A percentile compares a stretch with the other conserved stretches of the same genome.
These are phyloP conservation scores for Lasiosphaeria ovina DNA, from an alignment of 495 filamentous ascomycete species.

Conservation along the genomic window DNA sequence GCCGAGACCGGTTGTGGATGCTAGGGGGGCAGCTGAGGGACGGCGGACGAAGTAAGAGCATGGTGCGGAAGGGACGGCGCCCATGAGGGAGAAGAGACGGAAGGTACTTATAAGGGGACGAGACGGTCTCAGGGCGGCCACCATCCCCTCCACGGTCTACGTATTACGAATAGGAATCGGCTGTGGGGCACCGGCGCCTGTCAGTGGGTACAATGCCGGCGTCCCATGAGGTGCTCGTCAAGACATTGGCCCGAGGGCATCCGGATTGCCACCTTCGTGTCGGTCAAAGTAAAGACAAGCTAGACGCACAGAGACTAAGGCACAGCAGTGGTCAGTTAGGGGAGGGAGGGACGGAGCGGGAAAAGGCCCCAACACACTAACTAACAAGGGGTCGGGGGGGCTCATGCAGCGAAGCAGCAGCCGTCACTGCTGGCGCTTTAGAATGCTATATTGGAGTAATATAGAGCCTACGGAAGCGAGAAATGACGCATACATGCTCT, in stretches of 20 bases:
- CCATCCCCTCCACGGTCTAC: constrained; percentile 31
- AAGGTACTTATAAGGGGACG: constrained; percentile 30
- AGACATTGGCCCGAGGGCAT: constrained; percentile 36
- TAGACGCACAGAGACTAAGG: constrained; percentile 5
- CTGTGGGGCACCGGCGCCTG: constrained; percentile 19
- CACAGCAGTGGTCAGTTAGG: not conserved
- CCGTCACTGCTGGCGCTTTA: constrained; percentile 23
- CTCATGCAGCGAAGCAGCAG: constrained; percentile 14
- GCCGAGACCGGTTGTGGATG: constrained; percentile 1
- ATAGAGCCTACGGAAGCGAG: constrained; percentile 29
- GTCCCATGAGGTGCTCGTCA: constrained; percentile 27
- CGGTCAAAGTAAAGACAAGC: not conserved
- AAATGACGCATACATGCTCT: constrained; percentile 35
- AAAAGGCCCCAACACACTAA: constrained; percentile 3
- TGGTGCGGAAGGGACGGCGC: constrained; percentile 15
- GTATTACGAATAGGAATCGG: constrained; percentile 29
- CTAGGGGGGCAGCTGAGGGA: not conserved
- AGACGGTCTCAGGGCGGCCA: constrained; percentile 11
- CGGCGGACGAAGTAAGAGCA: constrained; percentile 8
- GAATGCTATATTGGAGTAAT: constrained; percentile 37
- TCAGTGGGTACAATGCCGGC: constrained; percentile 9
- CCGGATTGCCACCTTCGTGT: not conserved
- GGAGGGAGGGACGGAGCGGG: constrained; percentile 4
- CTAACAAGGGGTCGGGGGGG: constrained; percentile 6
- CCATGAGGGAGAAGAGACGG: constrained; percentile 19